A percentile compares a stretch with the other conserved stretches of the same genome.
phyloP scores from a whole-genome alignment of 2,329 filamentous ascomycete species.

The Cladobotryum protrusum region DNA sequence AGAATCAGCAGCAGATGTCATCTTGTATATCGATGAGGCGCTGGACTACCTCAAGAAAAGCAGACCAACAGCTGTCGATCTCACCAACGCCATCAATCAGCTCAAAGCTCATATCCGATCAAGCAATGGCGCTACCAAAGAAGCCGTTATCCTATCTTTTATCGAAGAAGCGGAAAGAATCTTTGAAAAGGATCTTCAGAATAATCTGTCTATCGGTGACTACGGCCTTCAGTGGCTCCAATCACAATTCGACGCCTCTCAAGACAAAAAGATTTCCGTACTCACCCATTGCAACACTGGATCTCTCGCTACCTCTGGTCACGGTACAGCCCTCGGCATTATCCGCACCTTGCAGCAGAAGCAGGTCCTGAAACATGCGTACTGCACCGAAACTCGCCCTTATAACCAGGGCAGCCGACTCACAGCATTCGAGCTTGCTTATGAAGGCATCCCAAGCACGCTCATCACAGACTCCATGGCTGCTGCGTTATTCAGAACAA shows the following conservation, averaged over 20 bases:
- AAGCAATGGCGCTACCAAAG: conserved; percentile 37
- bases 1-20: conserved; percentile 46
- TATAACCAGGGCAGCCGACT: conserved; percentile 97
- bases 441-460: conserved; percentile 84
- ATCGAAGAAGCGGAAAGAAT: conserved; percentile 79
- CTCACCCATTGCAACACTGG: conserved; percentile 98
- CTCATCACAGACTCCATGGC: conserved; percentile 97
- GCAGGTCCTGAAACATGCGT: conserved; percentile 69
- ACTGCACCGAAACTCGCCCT: conserved; percentile 92
- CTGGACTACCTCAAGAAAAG: conserved; percentile 84
- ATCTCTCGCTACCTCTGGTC: conserved; percentile 93
- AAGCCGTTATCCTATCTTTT: conserved; percentile 61
- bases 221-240: conserved; percentile 80
- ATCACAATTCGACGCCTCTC: conserved; percentile 45
- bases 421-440: conserved; percentile 94
- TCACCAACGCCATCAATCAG: conserved; percentile 81
- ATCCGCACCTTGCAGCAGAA: conserved; percentile 72
- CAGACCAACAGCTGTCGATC: conserved; percentile 88
- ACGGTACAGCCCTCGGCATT: conserved; percentile 91
- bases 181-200: conserved; percentile 76
- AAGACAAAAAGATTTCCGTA: conserved; percentile 59
- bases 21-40: conserved; percentile 66
- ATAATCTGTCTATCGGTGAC: conserved; percentile 80
- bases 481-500: conserved; percentile 66
- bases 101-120: conserved; percentile 59